Conservation (phyloP, 768 basidiomycete genomes). For the Agrocybe chaxingu region DNA sequence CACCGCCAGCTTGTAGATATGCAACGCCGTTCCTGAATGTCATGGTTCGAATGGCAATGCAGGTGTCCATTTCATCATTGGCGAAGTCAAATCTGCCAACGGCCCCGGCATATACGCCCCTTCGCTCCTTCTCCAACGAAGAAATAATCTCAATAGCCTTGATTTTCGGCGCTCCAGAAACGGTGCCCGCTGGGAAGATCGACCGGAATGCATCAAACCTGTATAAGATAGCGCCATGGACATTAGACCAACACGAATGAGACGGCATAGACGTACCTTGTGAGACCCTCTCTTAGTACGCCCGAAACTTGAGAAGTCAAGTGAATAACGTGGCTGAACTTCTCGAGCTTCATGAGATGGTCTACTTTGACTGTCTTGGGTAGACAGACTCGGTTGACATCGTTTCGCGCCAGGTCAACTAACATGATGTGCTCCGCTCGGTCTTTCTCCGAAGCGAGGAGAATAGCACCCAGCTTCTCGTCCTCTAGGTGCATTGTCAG, state of each 20-base stretch:
- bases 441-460: slow-evolving; percentile 88
- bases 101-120: slow-evolving; percentile 95
- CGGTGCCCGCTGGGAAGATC: slow-evolving; percentile 98
- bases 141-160: slow-evolving; percentile 94
- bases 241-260: slow-evolving; percentile 2
- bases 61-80: slow-evolving; percentile 93
- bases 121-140: slow-evolving; percentile 80
- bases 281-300: slow-evolving; percentile 72
- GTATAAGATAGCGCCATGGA: slow-evolving; percentile 4
- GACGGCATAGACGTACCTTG: slow-evolving; percentile 49
- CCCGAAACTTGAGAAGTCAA: slow-evolving; percentile 95
- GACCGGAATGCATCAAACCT: slow-evolving; percentile 99
- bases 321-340: slow-evolving; percentile 98
- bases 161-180: slow-evolving; percentile 98
- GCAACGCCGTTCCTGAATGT: slow-evolving; percentile 89
- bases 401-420: slow-evolving; percentile 95
- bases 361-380: slow-evolving; percentile 96
- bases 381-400: slow-evolving; percentile 96
- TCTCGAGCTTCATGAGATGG: slow-evolving; percentile 88
- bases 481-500: slow-evolving; percentile 62
- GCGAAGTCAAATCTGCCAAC: slow-evolving; percentile 99
- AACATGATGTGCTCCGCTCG: slow-evolving; percentile 99
- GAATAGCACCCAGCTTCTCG: slow-evolving; percentile 64
- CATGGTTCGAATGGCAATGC: slow-evolving; percentile 99
- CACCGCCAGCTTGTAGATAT: slow-evolving; percentile 95